Conservation (phyloP, 495 filamentous ascomycete species). For the Penicillium psychrofluorescens region DNA sequence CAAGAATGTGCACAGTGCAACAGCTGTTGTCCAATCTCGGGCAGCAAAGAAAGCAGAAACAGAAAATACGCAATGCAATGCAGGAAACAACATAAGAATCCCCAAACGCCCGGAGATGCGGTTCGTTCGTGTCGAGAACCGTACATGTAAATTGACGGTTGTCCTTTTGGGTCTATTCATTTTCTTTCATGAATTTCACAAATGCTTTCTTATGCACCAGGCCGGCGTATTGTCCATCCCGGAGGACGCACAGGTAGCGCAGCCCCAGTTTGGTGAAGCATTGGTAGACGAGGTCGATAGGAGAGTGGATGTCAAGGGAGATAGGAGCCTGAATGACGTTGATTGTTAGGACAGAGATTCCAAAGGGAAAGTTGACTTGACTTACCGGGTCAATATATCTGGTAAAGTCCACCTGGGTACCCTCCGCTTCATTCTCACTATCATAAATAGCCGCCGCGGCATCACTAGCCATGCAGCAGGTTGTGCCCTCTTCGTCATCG, state of each 20-base stretch:
- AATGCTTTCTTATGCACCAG: conserved; percentile 97
- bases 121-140: no score
- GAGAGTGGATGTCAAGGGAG: conserved; percentile 78
- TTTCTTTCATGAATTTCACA: conserved; percentile 84
- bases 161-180: conserved; percentile 42
- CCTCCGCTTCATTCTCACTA: conserved; percentile 29
- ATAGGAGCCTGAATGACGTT: conserved; percentile 58
- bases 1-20: not conserved
- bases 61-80: conserved; percentile 15
- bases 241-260: conserved; percentile 84
- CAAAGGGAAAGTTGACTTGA: not conserved
- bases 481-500: conserved; percentile 57
- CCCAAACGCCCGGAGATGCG: not conserved
- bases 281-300: conserved; percentile 94
- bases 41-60: not conserved
- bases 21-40: not conserved
- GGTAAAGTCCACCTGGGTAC: conserved; percentile 61
- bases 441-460: conserved; percentile 47
- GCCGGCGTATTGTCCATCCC: conserved; percentile 78
- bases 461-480: conserved; percentile 76
- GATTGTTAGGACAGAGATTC: conserved; percentile 1
- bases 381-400: conserved; percentile 79
- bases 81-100: conserved; percentile 1
- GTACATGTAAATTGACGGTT: no score
- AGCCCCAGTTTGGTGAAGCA: conserved; percentile 93